A percentile compares a stretch with the other conserved stretches of the same genome.
Conservation (phyloP, 371 early-diverging fungal species). For the Blakeslea trispora region DNA sequence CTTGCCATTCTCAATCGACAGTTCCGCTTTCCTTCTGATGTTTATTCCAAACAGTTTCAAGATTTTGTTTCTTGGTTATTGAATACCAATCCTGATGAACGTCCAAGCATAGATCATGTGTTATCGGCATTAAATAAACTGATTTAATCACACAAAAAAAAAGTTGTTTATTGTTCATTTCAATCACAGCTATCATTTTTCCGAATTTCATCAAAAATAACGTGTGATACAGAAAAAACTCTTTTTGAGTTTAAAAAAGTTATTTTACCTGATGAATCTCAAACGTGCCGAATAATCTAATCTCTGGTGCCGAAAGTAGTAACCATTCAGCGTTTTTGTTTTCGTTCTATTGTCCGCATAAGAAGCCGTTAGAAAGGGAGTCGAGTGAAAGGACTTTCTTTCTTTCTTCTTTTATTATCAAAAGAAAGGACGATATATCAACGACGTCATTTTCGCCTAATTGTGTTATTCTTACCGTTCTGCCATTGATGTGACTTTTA, state of each 20-base stretch:
- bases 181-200: no score
- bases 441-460: background rate
- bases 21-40: slow-evolving; percentile 53
- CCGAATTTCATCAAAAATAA: no score
- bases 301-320: no score
- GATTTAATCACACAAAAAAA: no score
- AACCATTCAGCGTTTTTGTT: background rate
- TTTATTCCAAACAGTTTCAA: slow-evolving; percentile 61
- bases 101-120: no score
- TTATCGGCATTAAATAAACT: no score
- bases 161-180: no score
- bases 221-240: no score
- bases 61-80: slow-evolving; percentile 71
- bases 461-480: background rate
- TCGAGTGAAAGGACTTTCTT: background rate
- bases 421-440: background rate
- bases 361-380: background rate
- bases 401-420: background rate
- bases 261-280: no score
- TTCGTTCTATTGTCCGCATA: background rate
- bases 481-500: background rate
- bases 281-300: no score
- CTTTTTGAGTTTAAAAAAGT: no score
- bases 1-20: slow-evolving; percentile 74
- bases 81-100: slow-evolving; percentile 54